Conservation (phyloP, 1,284 basidiomycete genomes). For the Ceratobasidium sp. region DNA sequence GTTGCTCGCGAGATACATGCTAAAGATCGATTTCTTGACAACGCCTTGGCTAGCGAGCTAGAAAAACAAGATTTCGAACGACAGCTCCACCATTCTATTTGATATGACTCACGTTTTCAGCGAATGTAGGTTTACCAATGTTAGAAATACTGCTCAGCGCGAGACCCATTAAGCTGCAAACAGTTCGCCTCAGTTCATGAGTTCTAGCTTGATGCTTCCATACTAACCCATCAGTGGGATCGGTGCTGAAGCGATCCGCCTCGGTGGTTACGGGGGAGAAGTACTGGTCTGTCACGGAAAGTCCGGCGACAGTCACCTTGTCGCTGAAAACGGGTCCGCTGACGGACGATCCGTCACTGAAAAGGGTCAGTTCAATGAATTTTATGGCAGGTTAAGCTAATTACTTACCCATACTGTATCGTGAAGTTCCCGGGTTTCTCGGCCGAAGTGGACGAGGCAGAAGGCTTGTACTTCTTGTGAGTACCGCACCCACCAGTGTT, state of each 20-base stretch:
- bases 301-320: constrained; percentile 60
- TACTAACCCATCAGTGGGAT: constrained; percentile 49
- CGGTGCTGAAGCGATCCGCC: constrained; percentile 9
- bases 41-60: constrained; percentile 53
- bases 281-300: constrained; percentile 46
- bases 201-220: not conserved
- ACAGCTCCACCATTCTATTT: too few species aligned
- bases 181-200: not conserved
- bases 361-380: not conserved
- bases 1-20: constrained; percentile 68
- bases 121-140: constrained; percentile 42
- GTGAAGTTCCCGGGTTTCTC: constrained; percentile 59
- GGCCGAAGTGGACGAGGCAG: constrained; percentile 51
- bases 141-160: constrained; percentile 49
- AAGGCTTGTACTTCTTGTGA: constrained; percentile 54
- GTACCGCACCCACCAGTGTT: constrained; percentile 50
- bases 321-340: constrained; percentile 68
- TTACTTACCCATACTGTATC: constrained; percentile 63
- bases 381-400: not conserved
- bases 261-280: constrained; percentile 18
- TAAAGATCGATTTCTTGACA: constrained; percentile 64
- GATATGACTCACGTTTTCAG: constrained; percentile 48
- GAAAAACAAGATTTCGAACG: too few species aligned
- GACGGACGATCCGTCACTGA: constrained; percentile 65
- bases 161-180: constrained; percentile 50